phyloP scores from a whole-genome alignment of 176 grass and related monocot genomes.

The Avena sativa region DNA sequence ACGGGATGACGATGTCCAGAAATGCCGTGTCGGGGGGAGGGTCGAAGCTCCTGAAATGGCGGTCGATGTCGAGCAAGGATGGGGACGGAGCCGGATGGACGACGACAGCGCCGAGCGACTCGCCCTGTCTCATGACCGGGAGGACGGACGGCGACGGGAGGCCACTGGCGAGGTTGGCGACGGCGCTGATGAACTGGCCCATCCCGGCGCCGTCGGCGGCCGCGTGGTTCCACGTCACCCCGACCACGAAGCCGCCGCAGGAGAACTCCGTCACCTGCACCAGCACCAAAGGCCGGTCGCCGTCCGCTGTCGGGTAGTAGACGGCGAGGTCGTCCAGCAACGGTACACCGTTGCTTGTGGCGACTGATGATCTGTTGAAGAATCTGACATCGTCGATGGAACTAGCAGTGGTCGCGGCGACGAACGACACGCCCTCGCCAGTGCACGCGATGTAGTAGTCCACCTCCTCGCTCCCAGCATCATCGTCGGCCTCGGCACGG shows the following conservation, averaged over 20 bases:
- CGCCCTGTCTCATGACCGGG: neutral
- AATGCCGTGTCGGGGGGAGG: neutral
- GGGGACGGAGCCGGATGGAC: neutral
- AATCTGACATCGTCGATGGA: neutral
- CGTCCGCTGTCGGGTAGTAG: neutral
- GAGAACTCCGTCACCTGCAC: conserved; percentile 37
- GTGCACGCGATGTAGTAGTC: neutral
- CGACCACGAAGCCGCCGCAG: conserved; percentile 31
- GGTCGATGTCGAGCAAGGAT: neutral
- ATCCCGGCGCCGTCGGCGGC: conserved; percentile 5
- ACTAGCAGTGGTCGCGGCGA: neutral
- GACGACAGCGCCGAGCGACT: too few relatives aligned
- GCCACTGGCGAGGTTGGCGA: conserved; percentile 9
- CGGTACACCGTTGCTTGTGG: neutral
- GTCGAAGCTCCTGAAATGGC: neutral
- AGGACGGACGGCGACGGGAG: neutral
- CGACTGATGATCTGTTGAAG: neutral
- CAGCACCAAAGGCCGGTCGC: neutral
- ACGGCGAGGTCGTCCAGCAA: conserved; percentile 24
- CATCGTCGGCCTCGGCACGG: too few relatives aligned
- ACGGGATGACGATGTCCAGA: conserved; percentile 21
- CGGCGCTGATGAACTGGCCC: conserved; percentile 10
- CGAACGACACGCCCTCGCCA: neutral
- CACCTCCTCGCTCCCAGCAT: neutral
- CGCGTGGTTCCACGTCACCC: conserved; percentile 35